Base-by-base conservation (phyloP, 768 basidiomycete genomes). In the Lepiota brunneoincarnata region DNA sequence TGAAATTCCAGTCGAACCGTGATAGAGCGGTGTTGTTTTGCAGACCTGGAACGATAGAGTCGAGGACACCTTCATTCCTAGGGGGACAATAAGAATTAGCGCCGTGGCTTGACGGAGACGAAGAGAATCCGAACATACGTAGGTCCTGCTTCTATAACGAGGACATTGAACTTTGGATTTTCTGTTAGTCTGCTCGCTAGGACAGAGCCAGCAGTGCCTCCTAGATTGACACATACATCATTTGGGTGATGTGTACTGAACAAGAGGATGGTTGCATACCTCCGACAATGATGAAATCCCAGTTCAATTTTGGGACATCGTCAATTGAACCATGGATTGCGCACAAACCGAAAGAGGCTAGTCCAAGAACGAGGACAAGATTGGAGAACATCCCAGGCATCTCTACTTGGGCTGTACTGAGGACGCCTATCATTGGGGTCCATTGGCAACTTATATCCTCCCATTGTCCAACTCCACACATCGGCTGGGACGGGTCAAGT, bases 1-100 rank as follows among this genome's bases (percentile, higher is more conserved):
- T 69, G 47, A 58, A 72, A 40, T 71, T 71, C 72, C 72, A 73
- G 48, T 69, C 52, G 14, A 54, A 42, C 6, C 12, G 37, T 28
- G 44, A 46, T 17, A 23, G 36, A 17, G 44, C 52, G 28, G 52
- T 54, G 2, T 38, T 38, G n/a, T 6, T n/a, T 39, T 45, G 36
- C 9, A 54, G 44, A 6, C 56, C 31, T 6, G 68, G 67, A 6
- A 66, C 58, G 7, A 50, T 52, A 3, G 60, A 57, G 31, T 53
- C 52, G 20, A 55, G 48, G 12, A 58, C 58, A 21, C 59, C 63
- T 18, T 63, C 56, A 43, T 65, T 58, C 17, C 65, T 68, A n/a
- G 39, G n/a, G 7, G 24, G 18, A n/a, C 17, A 10, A 24, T 15
- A 2, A 14, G 4, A 7, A 45, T 37, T 36, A 3, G 35, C 14